Percentiles rank a stretch among this genome's conserved stretches.
phyloP scores from a whole-genome alignment of 2,329 filamentous ascomycete species.

The Aspergillus sp. region DNA sequence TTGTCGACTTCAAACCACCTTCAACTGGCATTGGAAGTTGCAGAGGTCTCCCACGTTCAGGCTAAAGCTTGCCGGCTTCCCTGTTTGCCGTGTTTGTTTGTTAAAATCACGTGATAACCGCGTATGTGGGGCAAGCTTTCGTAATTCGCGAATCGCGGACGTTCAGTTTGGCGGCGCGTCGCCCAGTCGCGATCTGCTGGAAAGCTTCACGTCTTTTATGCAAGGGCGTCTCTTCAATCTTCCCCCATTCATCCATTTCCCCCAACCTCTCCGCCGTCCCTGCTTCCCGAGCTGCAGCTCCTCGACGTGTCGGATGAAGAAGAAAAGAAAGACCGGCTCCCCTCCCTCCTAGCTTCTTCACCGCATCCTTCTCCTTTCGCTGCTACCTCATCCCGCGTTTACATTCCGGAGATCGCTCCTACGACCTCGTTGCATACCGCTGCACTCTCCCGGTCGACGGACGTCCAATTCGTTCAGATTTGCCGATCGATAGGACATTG shows the following conservation, averaged over 20 bases:
- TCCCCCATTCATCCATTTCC: constrained; percentile 16
- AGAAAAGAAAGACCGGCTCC: constrained; percentile 12
- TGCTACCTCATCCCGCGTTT: constrained; percentile 18
- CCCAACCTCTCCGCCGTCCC: constrained; percentile 18
- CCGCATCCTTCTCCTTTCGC: constrained; percentile 16
- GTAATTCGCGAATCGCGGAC: constrained; percentile 28
- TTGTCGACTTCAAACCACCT: constrained; percentile 5
- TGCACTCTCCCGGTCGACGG: constrained; percentile 36
- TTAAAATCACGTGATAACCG: too few relatives aligned
- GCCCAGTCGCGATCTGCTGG: constrained; percentile 29
- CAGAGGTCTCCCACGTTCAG: not conserved
- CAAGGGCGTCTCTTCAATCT: constrained; percentile 30
- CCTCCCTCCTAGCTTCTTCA: constrained; percentile 16
- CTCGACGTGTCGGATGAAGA: constrained; percentile 11
- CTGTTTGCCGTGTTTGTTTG: constrained; percentile 30
- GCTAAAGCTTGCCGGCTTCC: constrained; percentile 16
- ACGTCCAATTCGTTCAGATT: constrained; percentile 16
- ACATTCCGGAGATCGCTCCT: constrained; percentile 31
- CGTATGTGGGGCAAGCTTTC: too few relatives aligned
- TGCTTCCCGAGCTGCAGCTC: constrained; percentile 19
- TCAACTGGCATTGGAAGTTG: not conserved
- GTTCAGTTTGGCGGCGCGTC: constrained; percentile 42
- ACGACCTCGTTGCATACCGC: constrained; percentile 26
- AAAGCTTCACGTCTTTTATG: constrained; percentile 29
- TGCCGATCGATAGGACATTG: constrained; percentile 17